phyloP scores from a whole-genome alignment of 305 asterid species.

The Fraxinus dipetala region DNA sequence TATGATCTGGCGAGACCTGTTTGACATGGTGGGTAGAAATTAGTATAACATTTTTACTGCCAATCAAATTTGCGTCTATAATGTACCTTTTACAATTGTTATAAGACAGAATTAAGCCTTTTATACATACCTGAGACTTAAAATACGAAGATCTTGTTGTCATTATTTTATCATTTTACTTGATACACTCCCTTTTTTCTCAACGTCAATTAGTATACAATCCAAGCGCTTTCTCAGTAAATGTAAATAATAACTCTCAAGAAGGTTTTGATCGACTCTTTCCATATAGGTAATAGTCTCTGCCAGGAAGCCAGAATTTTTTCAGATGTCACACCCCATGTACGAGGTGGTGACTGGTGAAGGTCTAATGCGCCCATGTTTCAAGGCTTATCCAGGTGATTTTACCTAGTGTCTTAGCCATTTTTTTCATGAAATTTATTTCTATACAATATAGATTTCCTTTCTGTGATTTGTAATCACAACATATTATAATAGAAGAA shows the following conservation, averaged over 20 bases:
- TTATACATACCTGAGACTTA: neutral
- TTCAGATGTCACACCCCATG: slow-evolving; percentile 86
- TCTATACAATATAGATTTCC: neutral
- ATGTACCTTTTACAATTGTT: slow-evolving; percentile 13
- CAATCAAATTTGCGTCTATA: slow-evolving; percentile 8
- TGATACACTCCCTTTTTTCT: neutral
- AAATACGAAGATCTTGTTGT: neutral
- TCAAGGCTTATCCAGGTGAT: slow-evolving; percentile 75
- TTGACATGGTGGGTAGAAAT: slow-evolving; percentile 69
- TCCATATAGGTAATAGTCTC: slow-evolving; percentile 73
- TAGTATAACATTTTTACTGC: slow-evolving; percentile 16
- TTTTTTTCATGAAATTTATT: neutral
- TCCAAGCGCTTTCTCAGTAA: neutral
- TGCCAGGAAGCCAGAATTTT: slow-evolving; percentile 89
- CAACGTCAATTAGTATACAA: neutral
- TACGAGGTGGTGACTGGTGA: slow-evolving; percentile 91
- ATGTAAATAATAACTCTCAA: slow-evolving; percentile 14
- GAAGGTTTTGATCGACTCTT: slow-evolving; percentile 23
- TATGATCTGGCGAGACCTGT: slow-evolving; percentile 83
- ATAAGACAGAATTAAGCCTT: neutral
- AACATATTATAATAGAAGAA: neutral
- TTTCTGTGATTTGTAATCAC: neutral
- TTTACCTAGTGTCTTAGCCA: slow-evolving; percentile 14
- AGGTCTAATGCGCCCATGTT: slow-evolving; percentile 95
- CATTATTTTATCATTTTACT: neutral